phyloP scores from a whole-genome alignment of 345 rosid species.

The Cardamine occulta region DNA sequence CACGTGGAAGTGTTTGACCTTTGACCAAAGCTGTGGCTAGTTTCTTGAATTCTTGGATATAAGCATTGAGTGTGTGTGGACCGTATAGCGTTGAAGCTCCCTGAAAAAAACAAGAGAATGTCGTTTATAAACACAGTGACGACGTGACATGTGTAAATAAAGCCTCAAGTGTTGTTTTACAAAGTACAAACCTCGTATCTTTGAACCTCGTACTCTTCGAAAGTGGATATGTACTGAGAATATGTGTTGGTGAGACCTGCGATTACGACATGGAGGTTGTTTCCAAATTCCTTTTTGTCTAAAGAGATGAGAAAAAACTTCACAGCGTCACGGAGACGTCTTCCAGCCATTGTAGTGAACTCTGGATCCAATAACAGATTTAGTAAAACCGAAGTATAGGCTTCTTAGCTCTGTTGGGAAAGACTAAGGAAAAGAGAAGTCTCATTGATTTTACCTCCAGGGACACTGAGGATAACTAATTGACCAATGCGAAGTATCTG shows the following conservation, averaged over 20 bases:
- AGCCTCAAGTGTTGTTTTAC: background rate
- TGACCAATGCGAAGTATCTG: constrained; percentile 90
- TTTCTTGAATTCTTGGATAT: constrained; percentile 86
- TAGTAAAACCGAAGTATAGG: background rate
- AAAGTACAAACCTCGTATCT: constrained; percentile 84
- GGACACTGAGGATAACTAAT: constrained; percentile 87
- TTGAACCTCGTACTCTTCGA: constrained; percentile 89
- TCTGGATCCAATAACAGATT: constrained; percentile 34
- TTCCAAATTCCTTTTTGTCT: constrained; percentile 45
- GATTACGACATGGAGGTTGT: constrained; percentile 48
- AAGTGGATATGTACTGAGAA: constrained; percentile 87
- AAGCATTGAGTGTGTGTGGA: constrained; percentile 80
- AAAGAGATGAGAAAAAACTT: constrained; percentile 42
- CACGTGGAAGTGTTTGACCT: constrained; percentile 52
- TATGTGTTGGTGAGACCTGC: constrained; percentile 57
- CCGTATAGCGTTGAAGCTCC: constrained; percentile 92
- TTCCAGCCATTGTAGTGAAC: constrained; percentile 99
- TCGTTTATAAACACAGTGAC: background rate
- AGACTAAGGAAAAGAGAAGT: background rate
- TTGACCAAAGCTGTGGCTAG: constrained; percentile 64
- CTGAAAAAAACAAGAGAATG: constrained; percentile 44
- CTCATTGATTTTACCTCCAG: constrained; percentile 69
- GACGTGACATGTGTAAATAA: background rate
- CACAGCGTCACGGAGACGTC: constrained; percentile 95
- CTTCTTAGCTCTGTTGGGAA: background rate